A percentile compares a stretch with the other conserved stretches of the same genome.
These are phyloP conservation scores for Tanozyma kutaoensis DNA, from an alignment of 805 yeast species.

Conservation along the genomic window DNA sequence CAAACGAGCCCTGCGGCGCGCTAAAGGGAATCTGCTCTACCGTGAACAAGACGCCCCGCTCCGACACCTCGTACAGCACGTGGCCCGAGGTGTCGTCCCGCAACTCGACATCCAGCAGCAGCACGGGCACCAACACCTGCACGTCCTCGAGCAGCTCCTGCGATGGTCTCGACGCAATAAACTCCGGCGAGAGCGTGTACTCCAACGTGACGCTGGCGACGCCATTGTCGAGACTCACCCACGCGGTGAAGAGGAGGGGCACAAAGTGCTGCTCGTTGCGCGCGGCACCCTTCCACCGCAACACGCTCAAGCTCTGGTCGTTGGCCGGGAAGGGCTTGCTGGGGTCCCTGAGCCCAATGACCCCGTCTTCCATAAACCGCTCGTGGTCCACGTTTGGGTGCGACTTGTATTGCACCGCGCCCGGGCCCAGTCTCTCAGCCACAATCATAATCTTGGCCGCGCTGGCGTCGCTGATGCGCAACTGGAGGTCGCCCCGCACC, in stretches of 20 bases:
- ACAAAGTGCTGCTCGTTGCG: slow-evolving; percentile 26
- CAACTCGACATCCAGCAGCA: slow-evolving; percentile 40
- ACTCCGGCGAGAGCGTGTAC: slow-evolving; percentile 53
- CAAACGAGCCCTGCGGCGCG: slow-evolving; percentile 59
- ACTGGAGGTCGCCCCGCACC: slow-evolving; percentile 80
- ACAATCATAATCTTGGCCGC: slow-evolving; percentile 52
- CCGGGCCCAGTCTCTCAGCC: no score
- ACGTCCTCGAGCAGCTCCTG: slow-evolving; percentile 39
- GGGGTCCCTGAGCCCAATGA: slow-evolving; percentile 66
- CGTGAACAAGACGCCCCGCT: slow-evolving; percentile 59
- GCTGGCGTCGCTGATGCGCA: slow-evolving; percentile 70
- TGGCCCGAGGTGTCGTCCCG: slow-evolving; percentile 33
- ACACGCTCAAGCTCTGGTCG: slow-evolving; percentile 80
- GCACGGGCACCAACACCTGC: slow-evolving; percentile 50
- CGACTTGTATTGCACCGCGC: slow-evolving; percentile 60
- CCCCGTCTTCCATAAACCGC: slow-evolving; percentile 41
- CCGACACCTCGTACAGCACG: slow-evolving; percentile 42
- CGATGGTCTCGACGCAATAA: slow-evolving; percentile 12
- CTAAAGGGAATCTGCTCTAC: slow-evolving; percentile 41
- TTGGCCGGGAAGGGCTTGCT: slow-evolving; percentile 79
- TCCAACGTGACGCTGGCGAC: slow-evolving; percentile 72
- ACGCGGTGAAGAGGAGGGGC: slow-evolving; percentile 70
- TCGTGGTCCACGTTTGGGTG: slow-evolving; percentile 91
- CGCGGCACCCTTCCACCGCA: slow-evolving; percentile 75
- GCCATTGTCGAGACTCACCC: slow-evolving; percentile 62